Base-by-base conservation (phyloP, 352 stramenopile species). In the Globisporangium rhizosaccharum region DNA sequence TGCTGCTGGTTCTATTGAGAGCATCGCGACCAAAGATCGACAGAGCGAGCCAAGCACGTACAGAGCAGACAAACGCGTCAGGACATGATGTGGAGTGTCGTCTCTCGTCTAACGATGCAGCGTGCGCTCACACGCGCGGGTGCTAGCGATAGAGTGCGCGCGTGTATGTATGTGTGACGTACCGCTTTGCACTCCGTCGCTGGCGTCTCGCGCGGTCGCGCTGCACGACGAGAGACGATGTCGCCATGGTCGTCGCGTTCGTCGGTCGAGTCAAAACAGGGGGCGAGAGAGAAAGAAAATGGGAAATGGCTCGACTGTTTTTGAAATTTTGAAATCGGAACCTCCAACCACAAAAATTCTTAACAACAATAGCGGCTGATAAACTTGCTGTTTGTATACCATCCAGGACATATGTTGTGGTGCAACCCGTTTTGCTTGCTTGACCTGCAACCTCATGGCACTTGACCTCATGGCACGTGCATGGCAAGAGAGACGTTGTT, bases 151-250 rank as follows among this genome's bases (percentile, higher is more conserved):
- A 14, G 36, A 9, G 36, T 2, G 28, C 28, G 28, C 28, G 28
- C 41, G 14, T 18, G 41, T 20, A 20, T 20, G 41, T 46, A 15
- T 20, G 5, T 18, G 14, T 10, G 41, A 12, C 69, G 39, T 12
- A 88, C 78, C 68, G 76, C 12, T 70, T 67, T 11, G 33, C 23
- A 11, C 57, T 64, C 57, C 76, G 75, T n/a, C 73, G 72, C 30
- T 69, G 74, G 46, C 73, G 68, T 39, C 76, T 72, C 41, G 41
- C 14, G 56, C 81, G 86, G 50, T 89, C 76, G 37, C 79, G 76
- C 20, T 73, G 74, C 20, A 88, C 68, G 41, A 89, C 76, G 18
- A 89, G 65, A n/a, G 78, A 71, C 47, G 78, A 53, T 48, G 58
- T 20, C 37, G 58, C 58, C 58, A 64, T 64, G 1, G 17, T 54